A percentile compares a stretch with the other conserved stretches of the same genome.
phyloP scores from a whole-genome alignment of 768 basidiomycete genomes.

The Lactarius akahatsu region DNA sequence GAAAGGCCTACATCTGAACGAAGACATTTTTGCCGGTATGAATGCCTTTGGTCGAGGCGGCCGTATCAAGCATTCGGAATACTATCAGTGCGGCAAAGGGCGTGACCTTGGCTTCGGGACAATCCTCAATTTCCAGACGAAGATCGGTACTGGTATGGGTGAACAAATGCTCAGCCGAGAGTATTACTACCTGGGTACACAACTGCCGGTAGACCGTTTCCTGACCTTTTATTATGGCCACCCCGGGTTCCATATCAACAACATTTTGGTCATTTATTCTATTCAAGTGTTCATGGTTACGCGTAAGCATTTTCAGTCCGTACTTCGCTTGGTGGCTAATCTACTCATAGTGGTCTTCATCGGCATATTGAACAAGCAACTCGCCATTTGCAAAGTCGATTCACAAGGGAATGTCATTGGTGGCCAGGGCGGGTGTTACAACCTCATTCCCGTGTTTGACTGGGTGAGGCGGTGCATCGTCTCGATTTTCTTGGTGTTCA shows the following conservation, averaged over 20 bases:
- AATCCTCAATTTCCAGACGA: constrained; percentile 99
- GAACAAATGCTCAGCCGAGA: constrained; percentile 99
- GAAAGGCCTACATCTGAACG: constrained; percentile 97
- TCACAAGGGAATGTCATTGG: constrained; percentile 73
- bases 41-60: constrained; percentile 97
- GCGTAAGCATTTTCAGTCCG: constrained; percentile 48
- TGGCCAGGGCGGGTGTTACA: constrained; percentile 93
- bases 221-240: constrained; percentile 99
- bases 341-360: constrained; percentile 74
- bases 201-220: constrained; percentile 97
- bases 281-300: constrained; percentile 98
- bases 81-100: constrained; percentile 99
- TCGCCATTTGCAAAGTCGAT: constrained; percentile 86
- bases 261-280: constrained; percentile 97
- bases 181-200: constrained; percentile 98
- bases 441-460: constrained; percentile 92
- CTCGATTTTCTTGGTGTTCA: constrained; percentile 98
- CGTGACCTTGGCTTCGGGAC: constrained; percentile 99
- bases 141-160: constrained; percentile 99
- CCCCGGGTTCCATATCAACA: constrained; percentile 99
- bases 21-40: constrained; percentile 99
- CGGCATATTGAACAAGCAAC: constrained; percentile 93
- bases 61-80: constrained; percentile 98
- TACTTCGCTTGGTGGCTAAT: background rate
- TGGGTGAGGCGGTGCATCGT: constrained; percentile 98